Evolutionary conservation across 257 asterid species (phyloP).

Genomic region (Ligustrum vulgare): DNA sequence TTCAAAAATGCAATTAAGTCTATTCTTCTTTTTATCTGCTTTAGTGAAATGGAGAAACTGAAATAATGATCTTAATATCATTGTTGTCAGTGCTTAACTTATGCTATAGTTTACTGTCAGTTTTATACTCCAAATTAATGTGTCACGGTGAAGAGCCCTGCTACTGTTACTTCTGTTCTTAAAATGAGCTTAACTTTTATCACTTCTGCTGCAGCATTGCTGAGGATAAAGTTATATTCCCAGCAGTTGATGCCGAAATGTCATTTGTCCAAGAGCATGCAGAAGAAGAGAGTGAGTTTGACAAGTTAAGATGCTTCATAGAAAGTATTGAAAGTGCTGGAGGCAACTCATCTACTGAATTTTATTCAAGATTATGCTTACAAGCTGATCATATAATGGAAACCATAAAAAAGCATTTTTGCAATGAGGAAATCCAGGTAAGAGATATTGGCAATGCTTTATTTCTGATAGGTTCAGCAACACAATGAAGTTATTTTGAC

Average conservation of each 20-base stretch:
- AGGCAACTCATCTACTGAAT: conserved; percentile 81
- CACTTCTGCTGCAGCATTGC: conserved; percentile 77
- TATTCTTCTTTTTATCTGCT: not conserved
- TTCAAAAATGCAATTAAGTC: not conserved
- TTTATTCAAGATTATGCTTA: conserved; percentile 76
- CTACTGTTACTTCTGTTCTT: conserved; percentile 17
- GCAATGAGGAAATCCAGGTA: conserved; percentile 90
- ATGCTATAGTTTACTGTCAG: not conserved
- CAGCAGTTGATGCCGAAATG: conserved; percentile 84
- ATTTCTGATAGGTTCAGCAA: conserved; percentile 21
- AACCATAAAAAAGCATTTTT: conserved; percentile 76
- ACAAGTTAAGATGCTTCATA: conserved; percentile 79
- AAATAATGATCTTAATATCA: not conserved
- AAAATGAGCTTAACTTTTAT: not conserved
- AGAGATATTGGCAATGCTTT: conserved; percentile 14
- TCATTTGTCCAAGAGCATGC: conserved; percentile 96
- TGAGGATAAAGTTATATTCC: conserved; percentile 96
- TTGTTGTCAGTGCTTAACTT: conserved; percentile 7
- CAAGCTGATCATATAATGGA: conserved; percentile 95
- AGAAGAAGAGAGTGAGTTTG: conserved; percentile 91
- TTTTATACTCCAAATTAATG: conserved; percentile 13
- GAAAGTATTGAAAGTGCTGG: conserved; percentile 90
- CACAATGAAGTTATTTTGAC: conserved; percentile 3
- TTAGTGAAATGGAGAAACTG: not conserved
- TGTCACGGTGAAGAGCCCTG: conserved; percentile 1